Evolutionary conservation across 257 asterid genomes (phyloP).

Genomic region (Parsonsia alboflavescens): DNA sequence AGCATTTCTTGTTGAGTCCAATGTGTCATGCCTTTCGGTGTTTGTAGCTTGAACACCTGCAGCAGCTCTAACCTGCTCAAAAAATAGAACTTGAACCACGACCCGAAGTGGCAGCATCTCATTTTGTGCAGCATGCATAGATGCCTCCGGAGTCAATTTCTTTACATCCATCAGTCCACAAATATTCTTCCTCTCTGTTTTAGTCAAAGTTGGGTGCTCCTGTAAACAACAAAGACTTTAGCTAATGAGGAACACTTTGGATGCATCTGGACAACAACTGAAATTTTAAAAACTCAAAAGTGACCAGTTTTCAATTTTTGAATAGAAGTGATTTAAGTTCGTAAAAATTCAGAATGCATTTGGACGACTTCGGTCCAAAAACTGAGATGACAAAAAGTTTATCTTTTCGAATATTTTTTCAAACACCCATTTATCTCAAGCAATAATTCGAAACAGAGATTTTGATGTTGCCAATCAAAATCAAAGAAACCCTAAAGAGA

Average conservation of each 20-base stretch:
- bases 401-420: no score
- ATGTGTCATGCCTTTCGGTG: slow-evolving; percentile 24
- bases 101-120: slow-evolving; percentile 79
- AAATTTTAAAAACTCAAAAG: no score
- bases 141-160: slow-evolving; percentile 56
- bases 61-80: slow-evolving; percentile 69
- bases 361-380: no score
- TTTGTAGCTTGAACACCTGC: slow-evolving; percentile 32
- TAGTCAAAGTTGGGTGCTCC: slow-evolving; percentile 59
- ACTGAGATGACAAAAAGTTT: no score
- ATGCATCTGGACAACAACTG: no score
- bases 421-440: no score
- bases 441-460: no score
- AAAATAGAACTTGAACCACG: slow-evolving; percentile 74
- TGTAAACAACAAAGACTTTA: slow-evolving; percentile 16
- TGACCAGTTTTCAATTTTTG: no score
- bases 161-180: slow-evolving; percentile 74
- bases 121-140: slow-evolving; percentile 90
- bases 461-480: no score
- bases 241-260: not conserved
- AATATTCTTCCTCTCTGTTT: slow-evolving; percentile 64
- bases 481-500: no score
- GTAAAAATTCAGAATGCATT: no score
- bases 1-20: slow-evolving; percentile 27
- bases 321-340: no score